Evolutionary conservation across 2,329 filamentous ascomycete species (phyloP).

Genomic region (Apiospora marii): DNA sequence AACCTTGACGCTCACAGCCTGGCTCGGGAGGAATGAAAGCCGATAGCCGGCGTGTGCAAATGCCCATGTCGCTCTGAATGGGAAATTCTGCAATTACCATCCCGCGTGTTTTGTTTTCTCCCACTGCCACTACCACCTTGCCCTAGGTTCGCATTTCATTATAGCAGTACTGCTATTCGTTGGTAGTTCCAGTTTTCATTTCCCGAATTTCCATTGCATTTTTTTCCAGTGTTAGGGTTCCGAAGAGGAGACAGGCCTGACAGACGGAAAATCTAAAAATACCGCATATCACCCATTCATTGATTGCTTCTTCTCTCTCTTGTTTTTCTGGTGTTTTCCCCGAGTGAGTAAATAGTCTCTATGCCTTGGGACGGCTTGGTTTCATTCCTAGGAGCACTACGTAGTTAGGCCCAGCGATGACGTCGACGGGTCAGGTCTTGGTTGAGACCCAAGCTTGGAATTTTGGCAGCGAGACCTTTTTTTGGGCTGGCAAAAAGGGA

Average conservation of each 20-base stretch:
- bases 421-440: not conserved
- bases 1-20: not conserved
- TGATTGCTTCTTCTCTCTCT: too few species aligned
- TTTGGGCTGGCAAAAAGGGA: not conserved
- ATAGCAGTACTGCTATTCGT: not conserved
- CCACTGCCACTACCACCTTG: not conserved
- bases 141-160: not conserved
- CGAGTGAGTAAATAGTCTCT: not conserved
- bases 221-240: not conserved
- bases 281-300: not conserved
- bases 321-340: not conserved
- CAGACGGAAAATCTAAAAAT: not conserved
- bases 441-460: not conserved
- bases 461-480: not conserved
- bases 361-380: not conserved
- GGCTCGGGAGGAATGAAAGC: not conserved
- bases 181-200: not conserved
- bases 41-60: not conserved
- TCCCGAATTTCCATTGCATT: not conserved
- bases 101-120: not conserved
- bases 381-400: not conserved
- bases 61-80: not conserved
- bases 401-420: not conserved
- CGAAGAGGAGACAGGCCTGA: not conserved
- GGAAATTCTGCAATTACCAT: constrained; percentile 11